These are phyloP conservation scores for Peronospora belbahrii DNA, from an alignment of 352 stramenopile genomes.

Conservation along the genomic window DNA sequence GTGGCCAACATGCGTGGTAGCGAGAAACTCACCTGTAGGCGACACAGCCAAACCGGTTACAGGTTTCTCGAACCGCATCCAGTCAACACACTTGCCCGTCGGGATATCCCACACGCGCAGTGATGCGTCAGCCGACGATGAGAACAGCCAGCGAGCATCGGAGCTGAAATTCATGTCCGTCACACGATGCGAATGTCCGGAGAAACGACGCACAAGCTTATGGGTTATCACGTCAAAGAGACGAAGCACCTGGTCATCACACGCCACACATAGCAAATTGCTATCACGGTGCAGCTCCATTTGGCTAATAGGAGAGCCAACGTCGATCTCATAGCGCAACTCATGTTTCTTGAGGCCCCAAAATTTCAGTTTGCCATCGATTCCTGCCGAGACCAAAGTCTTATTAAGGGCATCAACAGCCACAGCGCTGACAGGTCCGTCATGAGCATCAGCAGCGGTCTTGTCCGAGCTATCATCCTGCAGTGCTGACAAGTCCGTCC, in stretches of 20 bases:
- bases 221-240: conserved; percentile 81
- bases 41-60: conserved; percentile 89
- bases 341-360: conserved; percentile 85
- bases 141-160: conserved; percentile 87
- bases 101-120: conserved; percentile 92
- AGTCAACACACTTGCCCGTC: conserved; percentile 92
- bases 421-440: conserved; percentile 79
- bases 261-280: conserved; percentile 83
- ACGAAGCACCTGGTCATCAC: conserved; percentile 82
- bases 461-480: conserved; percentile 29
- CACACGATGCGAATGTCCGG: conserved; percentile 72
- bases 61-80: conserved; percentile 89
- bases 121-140: conserved; percentile 79
- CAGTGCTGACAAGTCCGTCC: conserved; percentile 22
- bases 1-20: conserved; percentile 89
- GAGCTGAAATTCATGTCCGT: conserved; percentile 86
- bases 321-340: conserved; percentile 53
- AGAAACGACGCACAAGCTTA: conserved; percentile 85
- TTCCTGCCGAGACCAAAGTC: conserved; percentile 69
- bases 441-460: conserved; percentile 42
- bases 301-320: conserved; percentile 72
- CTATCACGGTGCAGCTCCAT: conserved; percentile 81
- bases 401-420: conserved; percentile 83
- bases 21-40: conserved; percentile 93
- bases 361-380: conserved; percentile 87